Evolutionary conservation across 371 early-diverging fungal species (phyloP).

Genomic region (Neoconidiobolus thromboides): DNA sequence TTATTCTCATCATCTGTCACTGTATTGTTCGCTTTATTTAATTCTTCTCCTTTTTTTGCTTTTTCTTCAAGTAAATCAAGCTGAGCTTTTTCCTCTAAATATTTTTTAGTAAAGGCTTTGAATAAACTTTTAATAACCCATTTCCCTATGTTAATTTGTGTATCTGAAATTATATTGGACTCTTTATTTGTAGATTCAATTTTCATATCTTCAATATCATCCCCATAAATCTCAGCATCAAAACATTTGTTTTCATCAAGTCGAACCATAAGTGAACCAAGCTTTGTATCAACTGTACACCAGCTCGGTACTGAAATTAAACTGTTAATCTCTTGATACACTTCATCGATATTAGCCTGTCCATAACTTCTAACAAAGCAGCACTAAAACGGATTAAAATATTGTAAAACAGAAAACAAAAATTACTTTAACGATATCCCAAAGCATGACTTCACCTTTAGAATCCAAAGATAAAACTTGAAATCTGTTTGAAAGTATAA

Average conservation of each 20-base stretch:
- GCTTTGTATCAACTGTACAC: constrained; percentile 80
- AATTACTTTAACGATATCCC: constrained; percentile 68
- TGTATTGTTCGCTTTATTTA: constrained; percentile 8
- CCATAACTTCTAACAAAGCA: constrained; percentile 31
- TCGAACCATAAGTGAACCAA: constrained; percentile 72
- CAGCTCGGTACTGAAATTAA: constrained; percentile 69
- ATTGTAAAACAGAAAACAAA: not conserved
- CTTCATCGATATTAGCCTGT: constrained; percentile 30
- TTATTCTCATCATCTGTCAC: not conserved
- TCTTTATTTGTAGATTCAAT: constrained; percentile 41
- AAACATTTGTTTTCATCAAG: constrained; percentile 57
- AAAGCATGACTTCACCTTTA: constrained; percentile 54
- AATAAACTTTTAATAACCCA: constrained; percentile 67
- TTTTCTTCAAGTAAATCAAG: too few relatives aligned
- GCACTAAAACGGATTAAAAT: constrained; percentile 17
- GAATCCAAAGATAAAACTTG: constrained; percentile 76
- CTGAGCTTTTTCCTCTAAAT: too few relatives aligned
- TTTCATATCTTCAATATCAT: constrained; percentile 28
- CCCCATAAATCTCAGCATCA: constrained; percentile 71
- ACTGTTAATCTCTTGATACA: constrained; percentile 40
- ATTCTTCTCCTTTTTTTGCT: too few relatives aligned
- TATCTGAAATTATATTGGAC: constrained; percentile 25
- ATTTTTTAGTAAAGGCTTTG: constrained; percentile 18
- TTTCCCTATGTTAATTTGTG: constrained; percentile 37
- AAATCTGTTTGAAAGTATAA: constrained; percentile 62